Percentiles rank a stretch among this genome's conserved stretches.
Evolutionary conservation across 306 rosid species (phyloP).

Genomic region (Lathyrus oleraceus): DNA sequence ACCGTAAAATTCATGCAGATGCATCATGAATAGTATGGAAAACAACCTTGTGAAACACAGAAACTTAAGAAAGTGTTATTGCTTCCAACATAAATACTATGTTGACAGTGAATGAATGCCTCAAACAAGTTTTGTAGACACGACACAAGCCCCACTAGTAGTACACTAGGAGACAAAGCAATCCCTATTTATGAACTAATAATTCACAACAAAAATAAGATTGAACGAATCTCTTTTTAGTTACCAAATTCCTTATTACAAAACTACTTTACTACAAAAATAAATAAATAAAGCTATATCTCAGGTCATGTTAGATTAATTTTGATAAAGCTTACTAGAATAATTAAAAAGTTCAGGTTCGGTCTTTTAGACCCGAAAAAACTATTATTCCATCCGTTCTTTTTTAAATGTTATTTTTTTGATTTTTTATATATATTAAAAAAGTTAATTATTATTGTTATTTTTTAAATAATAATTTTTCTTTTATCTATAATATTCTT

Average conservation of each 20-base stretch:
- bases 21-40: conserved; percentile 43
- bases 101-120: conserved; percentile 19
- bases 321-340: too few species aligned
- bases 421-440: too few species aligned
- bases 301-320: too few species aligned
- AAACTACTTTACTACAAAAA: neutral
- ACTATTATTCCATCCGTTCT: too few species aligned
- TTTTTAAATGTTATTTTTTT: too few species aligned
- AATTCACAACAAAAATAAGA: neutral
- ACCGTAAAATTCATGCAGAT: conserved; percentile 66
- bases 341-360: too few species aligned
- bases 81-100: conserved; percentile 28
- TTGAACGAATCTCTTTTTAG: conserved; percentile 22
- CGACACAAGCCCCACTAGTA: conserved; percentile 48
- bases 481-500: too few species aligned
- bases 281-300: too few species aligned
- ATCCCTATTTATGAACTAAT: conserved; percentile 35
- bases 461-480: too few species aligned
- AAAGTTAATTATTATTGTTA: too few species aligned
- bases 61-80: conserved; percentile 6
- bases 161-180: conserved; percentile 45
- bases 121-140: neutral
- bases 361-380: too few species aligned
- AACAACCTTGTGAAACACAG: conserved; percentile 25
- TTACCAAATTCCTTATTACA: conserved; percentile 43